phyloP scores from a whole-genome alignment of 306 rosid genomes.

The Trifolium subterraneum region DNA sequence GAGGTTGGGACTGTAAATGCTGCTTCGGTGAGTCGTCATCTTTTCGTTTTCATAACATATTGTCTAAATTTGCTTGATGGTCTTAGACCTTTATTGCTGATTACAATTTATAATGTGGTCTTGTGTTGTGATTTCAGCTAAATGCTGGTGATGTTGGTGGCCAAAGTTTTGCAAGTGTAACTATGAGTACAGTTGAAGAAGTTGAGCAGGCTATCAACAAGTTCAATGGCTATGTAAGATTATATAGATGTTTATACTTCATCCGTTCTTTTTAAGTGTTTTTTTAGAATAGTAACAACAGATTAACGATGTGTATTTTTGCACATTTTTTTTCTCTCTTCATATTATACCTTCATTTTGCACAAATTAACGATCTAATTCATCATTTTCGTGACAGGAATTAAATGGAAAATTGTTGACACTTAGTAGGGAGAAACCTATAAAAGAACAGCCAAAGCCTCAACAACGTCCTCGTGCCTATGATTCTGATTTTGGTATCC shows the following conservation, averaged over 20 bases:
- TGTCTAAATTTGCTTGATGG: too few relatives aligned
- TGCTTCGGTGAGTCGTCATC: too few relatives aligned
- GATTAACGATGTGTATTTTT: too few relatives aligned
- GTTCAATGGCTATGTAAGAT: constrained; percentile 75
- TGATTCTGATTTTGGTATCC: too few relatives aligned
- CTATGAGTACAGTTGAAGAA: constrained; percentile 84
- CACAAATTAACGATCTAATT: too few relatives aligned
- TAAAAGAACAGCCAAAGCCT: constrained; percentile 62
- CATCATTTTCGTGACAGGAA: constrained; percentile 49
- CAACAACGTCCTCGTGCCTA: too few relatives aligned
- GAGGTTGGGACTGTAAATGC: too few relatives aligned
- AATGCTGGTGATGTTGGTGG: constrained; percentile 68
- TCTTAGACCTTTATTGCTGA: too few relatives aligned
- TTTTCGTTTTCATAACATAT: too few relatives aligned
- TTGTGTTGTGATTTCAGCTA: constrained; percentile 56
- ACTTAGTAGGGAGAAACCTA: constrained; percentile 86
- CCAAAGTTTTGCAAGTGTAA: constrained; percentile 80
- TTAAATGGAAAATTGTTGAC: constrained; percentile 73
- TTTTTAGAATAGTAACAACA: too few relatives aligned
- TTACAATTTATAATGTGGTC: neutral
- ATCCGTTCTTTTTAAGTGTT: too few relatives aligned
- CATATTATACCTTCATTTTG: too few relatives aligned
- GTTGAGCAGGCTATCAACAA: constrained; percentile 75
- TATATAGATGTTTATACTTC: neutral
- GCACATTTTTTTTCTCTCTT: neutral